Percentiles rank a stretch among this genome's conserved stretches.
Conservation (phyloP, 2,329 filamentous ascomycete genomes). For the Colletotrichum incanum region DNA sequence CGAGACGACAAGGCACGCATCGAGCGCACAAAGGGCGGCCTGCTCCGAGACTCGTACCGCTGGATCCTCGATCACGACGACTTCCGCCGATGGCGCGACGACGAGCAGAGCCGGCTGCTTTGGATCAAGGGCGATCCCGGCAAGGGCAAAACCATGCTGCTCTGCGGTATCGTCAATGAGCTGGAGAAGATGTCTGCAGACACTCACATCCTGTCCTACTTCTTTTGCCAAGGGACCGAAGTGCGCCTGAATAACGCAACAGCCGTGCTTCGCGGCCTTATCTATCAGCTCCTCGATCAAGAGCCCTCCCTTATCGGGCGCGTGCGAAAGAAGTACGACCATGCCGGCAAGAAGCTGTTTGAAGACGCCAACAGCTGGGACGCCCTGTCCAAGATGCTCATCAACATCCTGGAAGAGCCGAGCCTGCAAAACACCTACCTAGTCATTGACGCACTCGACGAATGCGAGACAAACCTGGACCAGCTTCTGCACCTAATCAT, state of each 20-base stretch:
- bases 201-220: slow-evolving; percentile 46
- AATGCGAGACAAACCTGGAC: no score
- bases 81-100: slow-evolving; percentile 48
- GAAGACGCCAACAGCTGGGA: slow-evolving; percentile 50
- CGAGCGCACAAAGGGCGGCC: slow-evolving; percentile 52
- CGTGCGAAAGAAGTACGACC: no score
- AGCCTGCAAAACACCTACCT: no score
- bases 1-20: slow-evolving; percentile 55
- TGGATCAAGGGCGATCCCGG: no score
- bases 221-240: slow-evolving; percentile 62
- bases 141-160: slow-evolving; percentile 62
- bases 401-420: slow-evolving; percentile 8
- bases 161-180: slow-evolving; percentile 57
- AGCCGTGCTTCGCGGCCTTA: no score
- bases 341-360: no score
- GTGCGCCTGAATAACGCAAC: slow-evolving; percentile 49
- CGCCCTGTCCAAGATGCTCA: slow-evolving; percentile 51
- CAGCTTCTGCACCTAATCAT: slow-evolving; percentile 47
- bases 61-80: slow-evolving; percentile 54
- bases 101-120: slow-evolving; percentile 47
- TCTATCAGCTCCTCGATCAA: no score
- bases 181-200: slow-evolving; percentile 40
- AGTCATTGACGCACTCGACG: no score
- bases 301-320: no score
- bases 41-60: slow-evolving; percentile 51